Base-by-base conservation (phyloP, 495 filamentous ascomycete species). In the Bacidia rubella region DNA sequence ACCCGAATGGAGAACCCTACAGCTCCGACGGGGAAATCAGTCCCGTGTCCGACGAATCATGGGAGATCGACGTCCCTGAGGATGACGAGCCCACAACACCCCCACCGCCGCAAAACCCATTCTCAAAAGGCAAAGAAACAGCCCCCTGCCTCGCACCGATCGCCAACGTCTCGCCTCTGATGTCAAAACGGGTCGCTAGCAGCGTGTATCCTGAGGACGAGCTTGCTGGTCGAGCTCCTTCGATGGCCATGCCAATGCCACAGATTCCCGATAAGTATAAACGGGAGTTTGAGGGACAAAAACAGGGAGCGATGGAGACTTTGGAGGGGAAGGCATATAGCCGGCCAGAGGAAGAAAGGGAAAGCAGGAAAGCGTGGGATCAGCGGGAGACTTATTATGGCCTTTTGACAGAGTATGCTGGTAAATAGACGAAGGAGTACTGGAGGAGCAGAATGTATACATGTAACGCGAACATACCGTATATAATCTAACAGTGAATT, bases 121-220 rank as follows among this genome's bases (percentile, higher is more conserved):
- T n/a, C 19, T 15, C 22, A 25, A 50, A n/a, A 17, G 27, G 47
- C 1, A 38, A 19, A 26, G 25, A 2, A 20, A 19, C 25, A 11
- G 47, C 47, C 15, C 10, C 26, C 12, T 17, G 19, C n/a, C n/a
- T 29, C 9, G 4, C 47, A n/a, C 47, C 47, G 5, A 11, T 38
- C 11, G 25, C 38, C 7, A 21, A 5, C 5, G 19, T 22, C 7
- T 44, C 41, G 5, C 41, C 47, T 1, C 29, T 50, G 12, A 38
- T 19, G 27, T 11, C 25, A 26, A 38, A 29, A 1, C 22, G 47
- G 12, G 47, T 21, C 12, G 47, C 47, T 17, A 50, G 47, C 26
- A 50, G 47, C 22, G 32, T 50, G 19, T 50, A 50, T 25, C 47
- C 47, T 20, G 47, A 50, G 12, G 47, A 50, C 20, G 47, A 50